Conservation (phyloP, 345 rosid species). For the Moricandia moricandioides region DNA sequence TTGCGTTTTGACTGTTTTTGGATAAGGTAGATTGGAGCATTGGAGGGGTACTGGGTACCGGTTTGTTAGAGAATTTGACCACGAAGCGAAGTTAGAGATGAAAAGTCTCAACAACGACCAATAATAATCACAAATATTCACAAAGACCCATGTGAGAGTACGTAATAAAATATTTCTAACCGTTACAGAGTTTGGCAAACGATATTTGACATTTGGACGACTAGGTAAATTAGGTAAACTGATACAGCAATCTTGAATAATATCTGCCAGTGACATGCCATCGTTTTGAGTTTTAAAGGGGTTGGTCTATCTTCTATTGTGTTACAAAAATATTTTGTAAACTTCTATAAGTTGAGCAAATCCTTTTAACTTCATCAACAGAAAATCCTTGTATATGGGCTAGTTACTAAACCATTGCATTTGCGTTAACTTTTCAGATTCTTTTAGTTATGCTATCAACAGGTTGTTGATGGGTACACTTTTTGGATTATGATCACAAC, state of each 20-base stretch:
- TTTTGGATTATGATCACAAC: background rate
- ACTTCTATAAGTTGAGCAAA: background rate
- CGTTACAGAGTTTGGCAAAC: slow-evolving; percentile 22
- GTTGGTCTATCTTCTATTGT: background rate
- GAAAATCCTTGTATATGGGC: background rate
- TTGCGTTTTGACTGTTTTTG: background rate
- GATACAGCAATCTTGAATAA: background rate
- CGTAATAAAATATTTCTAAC: background rate
- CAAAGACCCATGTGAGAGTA: slow-evolving; percentile 15
- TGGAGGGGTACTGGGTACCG: background rate
- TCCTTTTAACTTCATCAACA: background rate
- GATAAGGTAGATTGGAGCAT: slow-evolving; percentile 7
- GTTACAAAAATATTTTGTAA: background rate
- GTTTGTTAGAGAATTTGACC: slow-evolving; percentile 15
- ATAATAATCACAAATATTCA: background rate
- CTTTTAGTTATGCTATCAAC: background rate
- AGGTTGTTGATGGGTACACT: background rate
- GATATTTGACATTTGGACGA: background rate
- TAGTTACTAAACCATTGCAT: background rate
- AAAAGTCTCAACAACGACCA: slow-evolving; percentile 16
- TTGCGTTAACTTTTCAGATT: background rate
- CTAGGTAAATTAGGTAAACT: background rate
- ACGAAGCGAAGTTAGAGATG: background rate
- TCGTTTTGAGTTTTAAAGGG: background rate
- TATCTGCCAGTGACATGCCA: background rate